Conservation (phyloP, 2,329 filamentous ascomycete species). For the Penicillium verrucosum region DNA sequence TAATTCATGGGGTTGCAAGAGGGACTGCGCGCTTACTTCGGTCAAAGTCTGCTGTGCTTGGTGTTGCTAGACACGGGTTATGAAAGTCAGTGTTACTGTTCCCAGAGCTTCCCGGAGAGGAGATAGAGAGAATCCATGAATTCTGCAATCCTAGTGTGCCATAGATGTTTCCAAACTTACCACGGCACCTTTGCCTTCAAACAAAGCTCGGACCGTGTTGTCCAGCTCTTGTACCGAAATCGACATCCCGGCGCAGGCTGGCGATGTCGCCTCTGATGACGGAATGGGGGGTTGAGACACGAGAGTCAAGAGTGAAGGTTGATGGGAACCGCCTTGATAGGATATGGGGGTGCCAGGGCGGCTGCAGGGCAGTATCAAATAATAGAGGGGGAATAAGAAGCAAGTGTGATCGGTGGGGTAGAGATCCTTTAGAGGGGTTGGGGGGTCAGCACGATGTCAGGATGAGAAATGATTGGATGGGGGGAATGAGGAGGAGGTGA, state of each 20-base stretch:
- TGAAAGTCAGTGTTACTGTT: conserved; percentile 27
- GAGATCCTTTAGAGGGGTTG: conserved; percentile 17
- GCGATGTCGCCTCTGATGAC: conserved; percentile 30
- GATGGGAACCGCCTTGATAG: conserved; percentile 4
- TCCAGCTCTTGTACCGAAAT: conserved; percentile 90
- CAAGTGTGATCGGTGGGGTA: conserved; percentile 27
- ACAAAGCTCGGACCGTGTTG: conserved; percentile 92
- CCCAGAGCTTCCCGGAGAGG: background rate
- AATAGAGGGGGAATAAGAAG: conserved; percentile 5
- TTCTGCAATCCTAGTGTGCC: background rate
- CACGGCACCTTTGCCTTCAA: conserved; percentile 91
- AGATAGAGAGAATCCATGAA: background rate
- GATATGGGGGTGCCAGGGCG: conserved; percentile 18
- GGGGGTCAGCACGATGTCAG: conserved; percentile 14
- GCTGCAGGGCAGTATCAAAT: conserved; percentile 7
- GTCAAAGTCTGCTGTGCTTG: conserved; percentile 89
- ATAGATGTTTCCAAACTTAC: conserved; percentile 51
- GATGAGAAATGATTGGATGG: conserved; percentile 4
- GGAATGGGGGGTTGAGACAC: conserved; percentile 18
- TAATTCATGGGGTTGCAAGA: background rate
- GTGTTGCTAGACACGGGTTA: conserved; percentile 69
- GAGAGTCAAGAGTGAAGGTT: conserved; percentile 8
- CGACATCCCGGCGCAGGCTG: conserved; percentile 51
- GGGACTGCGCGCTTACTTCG: conserved; percentile 60
- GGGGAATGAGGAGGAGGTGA: background rate